Conservation (phyloP, 1,284 basidiomycete species). For the Chondrostereum purpureum region DNA sequence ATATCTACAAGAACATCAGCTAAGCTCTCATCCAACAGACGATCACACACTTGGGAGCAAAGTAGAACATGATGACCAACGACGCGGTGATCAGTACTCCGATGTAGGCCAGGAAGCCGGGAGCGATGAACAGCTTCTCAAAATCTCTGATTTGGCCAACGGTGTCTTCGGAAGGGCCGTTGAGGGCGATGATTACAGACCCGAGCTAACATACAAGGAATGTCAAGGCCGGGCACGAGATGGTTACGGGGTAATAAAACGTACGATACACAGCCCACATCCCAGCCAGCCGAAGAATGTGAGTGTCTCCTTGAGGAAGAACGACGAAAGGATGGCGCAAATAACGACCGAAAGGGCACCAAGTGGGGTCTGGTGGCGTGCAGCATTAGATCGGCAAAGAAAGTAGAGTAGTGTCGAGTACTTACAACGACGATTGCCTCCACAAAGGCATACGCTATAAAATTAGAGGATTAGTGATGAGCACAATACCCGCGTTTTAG, state of each 20-base stretch:
- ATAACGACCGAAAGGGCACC: constrained; percentile 96
- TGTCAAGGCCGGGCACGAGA: constrained; percentile 5
- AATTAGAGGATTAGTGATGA: constrained; percentile 17
- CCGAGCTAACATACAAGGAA: constrained; percentile 65
- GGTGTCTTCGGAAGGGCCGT: constrained; percentile 75
- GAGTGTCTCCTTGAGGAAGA: constrained; percentile 90
- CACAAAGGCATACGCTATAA: constrained; percentile 79
- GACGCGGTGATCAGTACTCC: constrained; percentile 57
- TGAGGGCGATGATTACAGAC: constrained; percentile 78
- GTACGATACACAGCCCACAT: constrained; percentile 79
- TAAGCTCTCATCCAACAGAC: constrained; percentile 3
- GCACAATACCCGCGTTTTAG: too few relatives aligned
- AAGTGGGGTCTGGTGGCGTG: constrained; percentile 69
- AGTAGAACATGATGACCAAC: constrained; percentile 69
- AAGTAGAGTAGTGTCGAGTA: constrained; percentile 16
- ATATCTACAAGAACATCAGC: constrained; percentile 40
- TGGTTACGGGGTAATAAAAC: constrained; percentile 19
- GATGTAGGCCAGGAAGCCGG: constrained; percentile 82
- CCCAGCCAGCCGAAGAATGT: constrained; percentile 93
- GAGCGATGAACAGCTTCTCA: constrained; percentile 77
- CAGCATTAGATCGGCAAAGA: constrained; percentile 10
- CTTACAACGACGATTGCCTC: constrained; percentile 82
- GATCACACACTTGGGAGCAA: constrained; percentile 60
- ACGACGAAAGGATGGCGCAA: constrained; percentile 87
- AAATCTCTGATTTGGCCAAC: constrained; percentile 80